Base-by-base conservation (phyloP, 129 eudicot genomes). In the Mikania micrantha region DNA sequence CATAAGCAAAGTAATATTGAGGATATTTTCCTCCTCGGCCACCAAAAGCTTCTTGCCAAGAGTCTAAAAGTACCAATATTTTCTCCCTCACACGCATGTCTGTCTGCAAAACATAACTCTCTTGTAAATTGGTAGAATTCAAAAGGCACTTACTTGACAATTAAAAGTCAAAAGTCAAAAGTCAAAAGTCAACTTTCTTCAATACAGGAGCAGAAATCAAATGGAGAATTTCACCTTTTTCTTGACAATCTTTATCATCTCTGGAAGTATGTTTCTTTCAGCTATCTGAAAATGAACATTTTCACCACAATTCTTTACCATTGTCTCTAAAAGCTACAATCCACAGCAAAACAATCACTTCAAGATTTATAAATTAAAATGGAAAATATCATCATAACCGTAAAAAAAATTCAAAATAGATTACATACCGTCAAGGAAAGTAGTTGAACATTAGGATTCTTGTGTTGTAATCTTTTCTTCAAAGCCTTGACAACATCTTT, bases 31-130 rank as follows among this genome's bases (percentile, higher is more conserved):
- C 96, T 29, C 88, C 87, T 17, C 95, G 74, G 2, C 96, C 98
- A 76, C 98, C 96, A 82, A 92, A 92, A 24, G 98, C 98, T 69
- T 88, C 91, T 73, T 85, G 87, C 98, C 98, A 92, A 44, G 98
- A 84, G 64, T 81, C 94, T 53, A 92, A 69, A 35, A 92, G 84
- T 10, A 83, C 80, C 74, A 92, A 68, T 7, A 92, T 81, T 78
- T 85, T 85, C 42, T 85, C 95, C 81, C 98, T 79, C 32, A 92
- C 98, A 45, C 78, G 90, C 91, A 85, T 83, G 80, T 92, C 94
- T 19, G 83, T 77, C 98, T 92, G 88, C 75, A 87, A 61, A 24
- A 39, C 54, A 56, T 20, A 39, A 49, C 50, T 10, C 3, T 56
- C 56, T 39, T 27, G 36, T 56, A 19, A 27, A 34, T 22, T 32